Conservation (phyloP, 1,284 basidiomycete genomes). For the Trametes hirsuta region DNA sequence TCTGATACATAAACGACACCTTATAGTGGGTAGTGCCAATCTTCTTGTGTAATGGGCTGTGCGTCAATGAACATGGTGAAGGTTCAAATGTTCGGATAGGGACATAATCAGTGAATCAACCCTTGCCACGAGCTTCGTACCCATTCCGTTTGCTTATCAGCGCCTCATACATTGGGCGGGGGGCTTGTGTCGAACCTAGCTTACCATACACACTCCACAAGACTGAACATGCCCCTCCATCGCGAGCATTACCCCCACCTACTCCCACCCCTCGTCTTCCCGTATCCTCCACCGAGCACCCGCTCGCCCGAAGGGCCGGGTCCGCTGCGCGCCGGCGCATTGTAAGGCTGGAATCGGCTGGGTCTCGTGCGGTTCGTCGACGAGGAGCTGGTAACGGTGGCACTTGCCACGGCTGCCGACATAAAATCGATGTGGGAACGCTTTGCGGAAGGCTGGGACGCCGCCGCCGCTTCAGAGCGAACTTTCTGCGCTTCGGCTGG, state of each 20-base stretch:
- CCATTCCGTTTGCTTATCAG: too few relatives aligned
- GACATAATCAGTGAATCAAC: too few relatives aligned
- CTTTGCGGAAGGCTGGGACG: slow-evolving; percentile 52
- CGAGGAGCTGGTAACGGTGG: slow-evolving; percentile 10
- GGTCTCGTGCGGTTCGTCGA: slow-evolving; percentile 5
- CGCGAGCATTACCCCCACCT: slow-evolving; percentile 21
- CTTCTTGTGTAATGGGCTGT: too few relatives aligned
- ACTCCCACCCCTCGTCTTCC: slow-evolving; percentile 20
- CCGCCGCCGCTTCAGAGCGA: slow-evolving; percentile 57
- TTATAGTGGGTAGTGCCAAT: too few relatives aligned
- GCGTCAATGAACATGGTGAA: too few relatives aligned
- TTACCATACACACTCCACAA: too few relatives aligned
- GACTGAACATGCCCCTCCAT: too few relatives aligned
- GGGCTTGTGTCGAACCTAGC: too few relatives aligned
- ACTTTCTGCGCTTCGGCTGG: slow-evolving; percentile 53
- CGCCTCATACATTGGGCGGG: too few relatives aligned
- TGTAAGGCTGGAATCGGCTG: slow-evolving; percentile 21
- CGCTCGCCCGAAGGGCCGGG: slow-evolving; percentile 5
- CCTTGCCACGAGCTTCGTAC: too few relatives aligned
- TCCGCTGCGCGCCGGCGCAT: slow-evolving; percentile 3
- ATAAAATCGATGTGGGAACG: slow-evolving; percentile 63
- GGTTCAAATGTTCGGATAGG: too few relatives aligned
- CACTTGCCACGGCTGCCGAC: slow-evolving; percentile 22
- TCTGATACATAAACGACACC: too few relatives aligned
- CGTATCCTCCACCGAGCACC: slow-evolving; percentile 24